Percentiles rank a stretch among this genome's conserved stretches.
Evolutionary conservation across 345 rosid genomes (phyloP).

Genomic region (Linum lewisii): DNA sequence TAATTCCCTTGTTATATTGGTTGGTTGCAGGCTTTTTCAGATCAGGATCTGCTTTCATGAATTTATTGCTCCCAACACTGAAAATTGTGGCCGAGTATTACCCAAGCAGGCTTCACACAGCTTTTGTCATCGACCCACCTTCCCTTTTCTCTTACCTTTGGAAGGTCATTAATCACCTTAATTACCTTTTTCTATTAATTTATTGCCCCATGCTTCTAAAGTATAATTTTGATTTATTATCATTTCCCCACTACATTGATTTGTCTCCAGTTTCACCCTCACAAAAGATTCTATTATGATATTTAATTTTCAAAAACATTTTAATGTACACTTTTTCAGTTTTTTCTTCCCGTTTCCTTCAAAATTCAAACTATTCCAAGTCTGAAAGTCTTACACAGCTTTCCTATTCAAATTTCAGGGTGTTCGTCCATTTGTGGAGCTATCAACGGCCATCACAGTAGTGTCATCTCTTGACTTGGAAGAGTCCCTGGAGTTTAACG

Average conservation of each 20-base stretch:
- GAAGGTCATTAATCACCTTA: constrained; percentile 58
- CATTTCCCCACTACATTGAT: too few species aligned
- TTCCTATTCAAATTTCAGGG: constrained; percentile 35
- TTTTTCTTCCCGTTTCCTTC: neutral
- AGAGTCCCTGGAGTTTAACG: constrained; percentile 49
- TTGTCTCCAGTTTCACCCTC: too few species aligned
- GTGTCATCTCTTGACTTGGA: constrained; percentile 70
- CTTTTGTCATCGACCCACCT: constrained; percentile 93
- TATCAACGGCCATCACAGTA: constrained; percentile 50
- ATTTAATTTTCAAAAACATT: too few species aligned
- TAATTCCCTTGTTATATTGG: neutral
- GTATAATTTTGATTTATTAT: too few species aligned
- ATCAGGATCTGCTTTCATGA: constrained; percentile 86
- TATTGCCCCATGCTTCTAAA: neutral
- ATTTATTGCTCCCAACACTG: constrained; percentile 57
- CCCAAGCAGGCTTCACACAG: constrained; percentile 69
- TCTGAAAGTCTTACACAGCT: neutral
- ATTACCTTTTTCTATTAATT: neutral
- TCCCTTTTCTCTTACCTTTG: constrained; percentile 79
- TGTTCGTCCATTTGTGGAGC: constrained; percentile 80
- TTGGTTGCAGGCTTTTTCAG: constrained; percentile 75
- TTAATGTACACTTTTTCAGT: neutral
- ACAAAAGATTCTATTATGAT: too few species aligned
- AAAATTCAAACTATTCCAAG: neutral
- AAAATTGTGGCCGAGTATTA: constrained; percentile 71